Conservation (phyloP, 805 yeast genomes). For the Torulaspora quercuum region DNA sequence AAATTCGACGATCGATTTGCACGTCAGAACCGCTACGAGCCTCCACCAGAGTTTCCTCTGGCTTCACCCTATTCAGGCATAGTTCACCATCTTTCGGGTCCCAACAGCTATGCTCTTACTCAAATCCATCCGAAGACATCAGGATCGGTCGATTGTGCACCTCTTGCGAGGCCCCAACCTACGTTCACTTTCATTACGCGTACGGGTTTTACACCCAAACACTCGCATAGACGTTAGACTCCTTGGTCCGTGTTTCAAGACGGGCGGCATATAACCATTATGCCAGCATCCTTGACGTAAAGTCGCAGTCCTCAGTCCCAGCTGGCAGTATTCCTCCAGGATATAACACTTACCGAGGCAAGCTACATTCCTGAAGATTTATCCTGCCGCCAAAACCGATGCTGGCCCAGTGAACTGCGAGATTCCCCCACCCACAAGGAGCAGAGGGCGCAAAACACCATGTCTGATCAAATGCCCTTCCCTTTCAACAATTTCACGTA, state of each 20-base stretch:
- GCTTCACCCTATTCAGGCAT: conserved; percentile 46
- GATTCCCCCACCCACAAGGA: conserved; percentile 33
- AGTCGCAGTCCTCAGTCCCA: conserved; percentile 38
- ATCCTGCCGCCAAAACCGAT: conserved; percentile 39
- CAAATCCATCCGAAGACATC: conserved; percentile 41
- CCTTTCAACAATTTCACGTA: conserved; percentile 45
- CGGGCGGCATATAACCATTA: conserved; percentile 39
- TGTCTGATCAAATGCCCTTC: conserved; percentile 43
- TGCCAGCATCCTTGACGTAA: conserved; percentile 38
- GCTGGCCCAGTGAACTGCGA: conserved; percentile 37
- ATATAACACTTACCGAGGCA: conserved; percentile 35
- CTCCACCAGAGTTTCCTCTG: conserved; percentile 46
- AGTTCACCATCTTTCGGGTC: conserved; percentile 46
- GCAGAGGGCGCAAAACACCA: conserved; percentile 30
- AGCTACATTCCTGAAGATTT: conserved; percentile 37
- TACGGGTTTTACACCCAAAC: conserved; percentile 42
- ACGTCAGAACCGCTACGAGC: conserved; percentile 46
- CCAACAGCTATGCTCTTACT: conserved; percentile 45
- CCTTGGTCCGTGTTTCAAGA: conserved; percentile 44
- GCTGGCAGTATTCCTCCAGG: conserved; percentile 32
- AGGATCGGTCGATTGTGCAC: conserved; percentile 41
- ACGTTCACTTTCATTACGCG: conserved; percentile 42
- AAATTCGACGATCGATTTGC: conserved; percentile 45
- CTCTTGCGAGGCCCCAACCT: conserved; percentile 35
- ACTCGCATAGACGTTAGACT: conserved; percentile 43